Percentiles rank a stretch among this genome's conserved stretches.
phyloP scores from a whole-genome alignment of 495 filamentous ascomycete species.

The Penicillium malachiteum region DNA sequence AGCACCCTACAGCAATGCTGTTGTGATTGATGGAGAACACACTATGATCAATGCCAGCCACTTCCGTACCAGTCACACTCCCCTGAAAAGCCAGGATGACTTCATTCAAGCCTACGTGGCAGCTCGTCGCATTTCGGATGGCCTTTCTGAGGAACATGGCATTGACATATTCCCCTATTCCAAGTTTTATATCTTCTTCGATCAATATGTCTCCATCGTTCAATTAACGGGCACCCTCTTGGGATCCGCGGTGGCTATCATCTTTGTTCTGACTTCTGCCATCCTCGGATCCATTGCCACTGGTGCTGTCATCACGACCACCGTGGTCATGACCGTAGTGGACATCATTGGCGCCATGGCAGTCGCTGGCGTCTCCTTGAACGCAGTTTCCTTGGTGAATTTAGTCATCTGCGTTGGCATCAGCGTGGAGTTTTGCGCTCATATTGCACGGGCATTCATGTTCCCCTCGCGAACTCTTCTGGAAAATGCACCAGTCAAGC shows the following conservation, averaged over 20 bases:
- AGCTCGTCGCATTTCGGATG: conserved; percentile 82
- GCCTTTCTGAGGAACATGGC: conserved; percentile 63
- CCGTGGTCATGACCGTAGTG: conserved; percentile 88
- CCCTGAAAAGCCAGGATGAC: conserved; percentile 82
- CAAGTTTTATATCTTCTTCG: conserved; percentile 98
- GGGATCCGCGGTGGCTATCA: conserved; percentile 77
- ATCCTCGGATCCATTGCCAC: conserved; percentile 85
- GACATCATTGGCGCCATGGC: conserved; percentile 96
- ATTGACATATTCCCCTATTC: conserved; percentile 91
- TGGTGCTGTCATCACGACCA: conserved; percentile 75
- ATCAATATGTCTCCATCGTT: conserved; percentile 89
- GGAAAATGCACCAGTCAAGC: conserved; percentile 63
- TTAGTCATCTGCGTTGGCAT: conserved; percentile 96
- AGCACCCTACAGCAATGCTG: conserved; percentile 80
- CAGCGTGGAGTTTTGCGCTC: conserved; percentile 94
- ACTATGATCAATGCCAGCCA: conserved; percentile 74
- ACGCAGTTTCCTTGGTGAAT: conserved; percentile 96
- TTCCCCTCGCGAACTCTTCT: conserved; percentile 78
- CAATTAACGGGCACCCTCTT: conserved; percentile 74
- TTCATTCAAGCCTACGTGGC: conserved; percentile 89
- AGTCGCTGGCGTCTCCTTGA: conserved; percentile 81
- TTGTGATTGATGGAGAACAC: conserved; percentile 70
- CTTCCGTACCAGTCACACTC: conserved; percentile 86
- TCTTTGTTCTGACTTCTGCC: conserved; percentile 71
- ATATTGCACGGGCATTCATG: conserved; percentile 93